Evolutionary conservation across 306 rosid species (phyloP).

Genomic region (Sophora flavescens): DNA sequence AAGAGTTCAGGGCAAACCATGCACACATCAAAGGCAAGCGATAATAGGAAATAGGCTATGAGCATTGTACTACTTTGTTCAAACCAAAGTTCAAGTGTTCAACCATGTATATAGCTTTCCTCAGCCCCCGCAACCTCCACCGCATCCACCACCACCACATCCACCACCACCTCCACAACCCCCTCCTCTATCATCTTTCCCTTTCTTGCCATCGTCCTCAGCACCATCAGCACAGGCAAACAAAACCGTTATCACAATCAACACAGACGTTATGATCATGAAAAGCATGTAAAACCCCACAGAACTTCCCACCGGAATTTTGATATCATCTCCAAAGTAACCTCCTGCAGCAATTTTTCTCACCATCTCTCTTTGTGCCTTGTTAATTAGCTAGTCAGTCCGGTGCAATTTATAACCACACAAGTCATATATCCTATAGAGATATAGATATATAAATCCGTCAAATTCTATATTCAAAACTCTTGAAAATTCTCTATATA

Average conservation of each 20-base stretch:
- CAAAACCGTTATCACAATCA: neutral
- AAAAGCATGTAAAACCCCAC: neutral
- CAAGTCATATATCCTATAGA: neutral
- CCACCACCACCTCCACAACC: neutral
- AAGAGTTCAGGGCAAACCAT: too few species aligned
- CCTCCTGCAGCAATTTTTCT: neutral
- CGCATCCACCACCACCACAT: neutral
- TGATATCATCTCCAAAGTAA: neutral
- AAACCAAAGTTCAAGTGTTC: too few species aligned
- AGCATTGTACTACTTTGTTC: too few species aligned
- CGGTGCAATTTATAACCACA: neutral
- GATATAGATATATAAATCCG: too few species aligned
- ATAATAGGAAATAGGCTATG: too few species aligned
- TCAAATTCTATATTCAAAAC: too few species aligned
- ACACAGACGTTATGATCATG: neutral
- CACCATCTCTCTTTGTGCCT: neutral
- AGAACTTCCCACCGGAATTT: neutral
- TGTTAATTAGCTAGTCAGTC: neutral
- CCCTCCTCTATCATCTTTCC: neutral
- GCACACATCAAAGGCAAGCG: too few species aligned
- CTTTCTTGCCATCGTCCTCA: neutral
- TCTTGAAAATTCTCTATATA: too few species aligned
- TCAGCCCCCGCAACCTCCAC: neutral
- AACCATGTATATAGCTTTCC: too few species aligned
- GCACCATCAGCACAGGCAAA: conserved; percentile 20